Conservation (phyloP, 371 early-diverging fungal genomes). For the Apophysomyces trapeziformis region DNA sequence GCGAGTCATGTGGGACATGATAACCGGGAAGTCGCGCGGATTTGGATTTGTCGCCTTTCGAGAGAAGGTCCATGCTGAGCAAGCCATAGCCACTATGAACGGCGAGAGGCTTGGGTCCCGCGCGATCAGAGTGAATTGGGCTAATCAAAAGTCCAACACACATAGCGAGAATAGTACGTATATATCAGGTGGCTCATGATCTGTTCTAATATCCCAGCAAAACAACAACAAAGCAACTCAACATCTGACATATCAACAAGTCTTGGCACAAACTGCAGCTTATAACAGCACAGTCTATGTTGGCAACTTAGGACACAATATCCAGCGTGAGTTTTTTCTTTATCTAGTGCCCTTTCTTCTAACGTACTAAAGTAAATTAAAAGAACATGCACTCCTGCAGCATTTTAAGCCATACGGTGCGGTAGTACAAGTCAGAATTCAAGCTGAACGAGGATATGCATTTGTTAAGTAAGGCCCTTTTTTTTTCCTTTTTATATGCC, state of each 20-base stretch:
- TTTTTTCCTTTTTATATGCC: not conserved
- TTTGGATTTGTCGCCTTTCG: conserved; percentile 86
- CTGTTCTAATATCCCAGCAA: not conserved
- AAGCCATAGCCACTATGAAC: conserved; percentile 87
- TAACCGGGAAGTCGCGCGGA: conserved; percentile 81
- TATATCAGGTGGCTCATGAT: not conserved
- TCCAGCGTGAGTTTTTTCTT: not conserved
- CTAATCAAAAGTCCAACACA: conserved; percentile 59
- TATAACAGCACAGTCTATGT: conserved; percentile 88
- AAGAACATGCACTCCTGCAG: conserved; percentile 29
- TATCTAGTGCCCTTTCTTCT: not conserved
- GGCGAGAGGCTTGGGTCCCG: conserved; percentile 75
- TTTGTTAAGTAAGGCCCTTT: conserved; percentile 70
- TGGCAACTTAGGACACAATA: conserved; percentile 63
- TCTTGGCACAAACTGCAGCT: conserved; percentile 73
- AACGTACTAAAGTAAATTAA: not conserved
- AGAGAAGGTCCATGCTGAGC: conserved; percentile 78
- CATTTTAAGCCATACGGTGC: conserved; percentile 80
- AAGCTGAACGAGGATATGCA: conserved; percentile 88
- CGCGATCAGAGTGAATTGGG: conserved; percentile 73
- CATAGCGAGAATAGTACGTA: not conserved
- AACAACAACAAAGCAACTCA: not conserved
- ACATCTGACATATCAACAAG: conserved; percentile 62
- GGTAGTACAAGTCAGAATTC: conserved; percentile 79
- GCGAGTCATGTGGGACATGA: conserved; percentile 77